Conservation (phyloP, 2,329 filamentous ascomycete species). For the Blumeriella jaapii region DNA sequence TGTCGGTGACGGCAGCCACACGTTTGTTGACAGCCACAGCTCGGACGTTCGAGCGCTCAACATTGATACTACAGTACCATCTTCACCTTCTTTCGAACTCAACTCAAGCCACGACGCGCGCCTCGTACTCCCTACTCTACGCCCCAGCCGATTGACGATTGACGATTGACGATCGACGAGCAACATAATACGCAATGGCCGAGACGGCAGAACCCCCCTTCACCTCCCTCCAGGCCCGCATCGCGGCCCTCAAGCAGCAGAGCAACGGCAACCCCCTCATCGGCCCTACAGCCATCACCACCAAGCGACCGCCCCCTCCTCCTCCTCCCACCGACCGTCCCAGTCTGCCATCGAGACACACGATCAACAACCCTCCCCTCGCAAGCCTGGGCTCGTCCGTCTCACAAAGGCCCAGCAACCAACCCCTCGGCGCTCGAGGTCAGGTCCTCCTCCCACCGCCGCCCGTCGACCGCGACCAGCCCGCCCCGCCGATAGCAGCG, state of each 20-base stretch:
- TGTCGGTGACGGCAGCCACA: too few species aligned
- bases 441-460: slow-evolving; percentile 22
- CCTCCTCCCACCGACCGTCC: slow-evolving; percentile 32
- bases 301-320: slow-evolving; percentile 46
- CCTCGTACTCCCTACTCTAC: too few species aligned
- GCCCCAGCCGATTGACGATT: too few species aligned
- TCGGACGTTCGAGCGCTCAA: too few species aligned
- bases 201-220: slow-evolving; percentile 52
- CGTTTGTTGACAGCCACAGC: too few species aligned
- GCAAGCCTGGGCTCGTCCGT: slow-evolving; percentile 20
- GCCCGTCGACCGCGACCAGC: slow-evolving; percentile 20
- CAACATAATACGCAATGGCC: slow-evolving; percentile 34
- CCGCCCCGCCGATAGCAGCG: slow-evolving; percentile 6
- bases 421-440: slow-evolving; percentile 17
- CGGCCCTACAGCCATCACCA: slow-evolving; percentile 19
- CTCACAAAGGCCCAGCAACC: slow-evolving; percentile 19
- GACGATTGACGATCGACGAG: too few species aligned
- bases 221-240: slow-evolving; percentile 48
- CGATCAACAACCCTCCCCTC: slow-evolving; percentile 29
- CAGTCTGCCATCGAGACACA: slow-evolving; percentile 28
- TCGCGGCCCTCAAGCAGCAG: slow-evolving; percentile 46
- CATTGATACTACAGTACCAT: too few species aligned
- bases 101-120: too few species aligned
- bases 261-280: slow-evolving; percentile 14
- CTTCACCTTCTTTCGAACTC: too few species aligned